Evolutionary conservation across 176 grass and related monocot genomes (phyloP), one percentile per base, ranked within the genome.

Genomic region (Eremochloa ophiuroides): DNA sequence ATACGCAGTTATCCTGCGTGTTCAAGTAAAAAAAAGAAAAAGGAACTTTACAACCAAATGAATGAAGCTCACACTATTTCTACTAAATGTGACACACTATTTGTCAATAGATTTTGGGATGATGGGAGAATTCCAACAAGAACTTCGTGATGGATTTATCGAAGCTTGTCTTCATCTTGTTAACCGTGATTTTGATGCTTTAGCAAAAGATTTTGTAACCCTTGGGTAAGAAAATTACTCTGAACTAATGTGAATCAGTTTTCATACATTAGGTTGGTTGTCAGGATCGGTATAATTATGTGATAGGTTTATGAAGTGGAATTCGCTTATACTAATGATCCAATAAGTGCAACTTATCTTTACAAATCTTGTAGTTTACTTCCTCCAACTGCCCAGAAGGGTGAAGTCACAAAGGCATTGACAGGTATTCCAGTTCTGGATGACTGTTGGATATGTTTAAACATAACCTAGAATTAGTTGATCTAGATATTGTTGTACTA

Each of bases 131-230:
- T 98, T 98, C 75, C 86, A 51, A 65, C 92, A 98, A 89, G 95
- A 98, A 77, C 86, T 98, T 22, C 88, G 86, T 73, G 95, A 94
- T 62, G 95, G 95, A 71, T 98, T 98, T 75, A 85, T 98, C 82
- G 90, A 98, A 93, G 95, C 95, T 71, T 98, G 95, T 83, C 95
- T 98, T 67, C 95, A 98, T 88, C 92, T 98, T 66, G 95, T 98
- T 82, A 98, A 98, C 44, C 92, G 92, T 83, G 95, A 98, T 88
- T 98, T 98, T 84, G 95, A 98, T 94, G 88, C 88, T 85, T 84
- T 98, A 87, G 90, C 95, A 93, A 91, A 98, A 74, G 95, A 98
- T 71, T 98, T 98, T 77, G 62, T 98, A 81, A 94, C 92, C 26
- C 95, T 98, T 86, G 95, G 95, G 95, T 98, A 93, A 94, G 91